Percentiles rank a stretch among this genome's conserved stretches.
phyloP scores from a whole-genome alignment of 805 yeast genomes.

The Cyberlindnera mississippiensis region DNA sequence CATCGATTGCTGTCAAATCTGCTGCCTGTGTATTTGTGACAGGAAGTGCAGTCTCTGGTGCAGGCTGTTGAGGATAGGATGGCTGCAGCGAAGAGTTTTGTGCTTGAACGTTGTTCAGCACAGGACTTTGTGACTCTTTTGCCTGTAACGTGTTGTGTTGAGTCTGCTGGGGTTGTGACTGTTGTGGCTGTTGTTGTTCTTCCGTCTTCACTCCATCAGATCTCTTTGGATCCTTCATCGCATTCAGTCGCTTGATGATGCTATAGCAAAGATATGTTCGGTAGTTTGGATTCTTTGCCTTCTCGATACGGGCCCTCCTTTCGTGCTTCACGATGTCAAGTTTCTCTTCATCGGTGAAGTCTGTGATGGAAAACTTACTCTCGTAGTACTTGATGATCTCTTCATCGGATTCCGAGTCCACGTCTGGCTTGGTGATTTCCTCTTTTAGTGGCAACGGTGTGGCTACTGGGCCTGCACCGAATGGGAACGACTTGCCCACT shows the following conservation, averaged over 20 bases:
- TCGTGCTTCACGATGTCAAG: constrained; percentile 30
- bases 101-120: too few relatives aligned
- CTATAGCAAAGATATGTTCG: constrained; percentile 29
- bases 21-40: neutral
- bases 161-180: neutral
- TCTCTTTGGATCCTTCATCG: constrained; percentile 17
- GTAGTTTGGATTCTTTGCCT: constrained; percentile 25
- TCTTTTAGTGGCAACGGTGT: constrained; percentile 16
- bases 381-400: constrained; percentile 28
- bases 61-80: neutral
- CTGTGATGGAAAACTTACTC: constrained; percentile 23
- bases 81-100: too few relatives aligned
- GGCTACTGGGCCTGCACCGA: constrained; percentile 1
- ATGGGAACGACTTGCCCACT: neutral
- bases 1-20: neutral
- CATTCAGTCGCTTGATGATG: constrained; percentile 27
- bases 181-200: neutral
- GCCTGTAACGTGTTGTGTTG: neutral
- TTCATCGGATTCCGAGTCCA: constrained; percentile 24
- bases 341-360: constrained; percentile 28
- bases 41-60: neutral
- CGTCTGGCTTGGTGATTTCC: constrained; percentile 25
- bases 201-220: constrained; percentile 5
- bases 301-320: constrained; percentile 27
- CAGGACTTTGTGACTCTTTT: neutral